Base-by-base conservation (phyloP, 768 basidiomycete species). In the Chalciporus pseudorubinellus region DNA sequence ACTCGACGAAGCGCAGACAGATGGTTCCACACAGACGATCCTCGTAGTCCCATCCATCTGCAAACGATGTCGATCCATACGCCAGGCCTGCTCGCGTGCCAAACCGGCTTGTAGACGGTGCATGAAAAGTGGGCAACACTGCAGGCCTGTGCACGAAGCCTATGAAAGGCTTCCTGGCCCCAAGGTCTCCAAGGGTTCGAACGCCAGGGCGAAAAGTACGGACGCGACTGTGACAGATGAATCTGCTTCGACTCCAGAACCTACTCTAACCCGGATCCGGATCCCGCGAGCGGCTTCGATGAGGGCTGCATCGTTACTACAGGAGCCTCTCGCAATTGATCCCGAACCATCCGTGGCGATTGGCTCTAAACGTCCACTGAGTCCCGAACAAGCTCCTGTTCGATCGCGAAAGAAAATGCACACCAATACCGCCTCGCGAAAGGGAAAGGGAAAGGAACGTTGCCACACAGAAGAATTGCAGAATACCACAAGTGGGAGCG, bases 161-260 rank as follows among this genome's bases (percentile, higher is more conserved):
- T 68, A 63, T 21, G 57, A 66, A 29, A 55, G 16, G 28, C 58
- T 68, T 19, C 68, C 66, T 34, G n/a, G 47, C 34, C 66, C 66
- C 19, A 68, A 62, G 39, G 0, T 19, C 3, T 24, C 16, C 6
- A 36, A 36, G 34, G 31, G 31, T 11, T 31, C 31, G 11, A 31
- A 31, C 12, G 12, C 31, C 31, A 12, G 13, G 31, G 31, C 31
- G 31, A 31, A 31, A 31, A 11, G 14, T 13, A 39, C 41, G 10
- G 39, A 11, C 41, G 20, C 24, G 13, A 13, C 6, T 44, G 13
- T 13, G 9, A 14, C 19, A 16, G 20, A 46, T 4, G 24, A 26
- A 14, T 39, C 31, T 16, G 7, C 31, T 21, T 9, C 49, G 28
- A 10, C 16, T 16, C 16, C 39, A 28, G 19, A 31, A 26, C 6